Conservation (phyloP, 2,329 filamentous ascomycete genomes). For the Cercospora citrullina region DNA sequence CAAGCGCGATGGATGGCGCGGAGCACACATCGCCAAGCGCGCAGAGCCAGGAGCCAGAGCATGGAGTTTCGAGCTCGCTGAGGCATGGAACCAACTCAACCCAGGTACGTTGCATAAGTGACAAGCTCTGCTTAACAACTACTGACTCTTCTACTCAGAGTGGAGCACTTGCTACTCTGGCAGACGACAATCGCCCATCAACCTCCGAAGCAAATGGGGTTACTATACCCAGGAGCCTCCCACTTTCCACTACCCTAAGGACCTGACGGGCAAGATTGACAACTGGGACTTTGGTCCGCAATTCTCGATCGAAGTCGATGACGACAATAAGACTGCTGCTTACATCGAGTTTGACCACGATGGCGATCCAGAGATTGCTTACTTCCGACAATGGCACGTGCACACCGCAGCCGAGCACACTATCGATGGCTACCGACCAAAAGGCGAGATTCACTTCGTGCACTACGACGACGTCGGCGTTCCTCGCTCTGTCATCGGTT, state of each 20-base stretch:
- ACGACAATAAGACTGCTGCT: slow-evolving; percentile 43
- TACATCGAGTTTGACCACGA: slow-evolving; percentile 49
- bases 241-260: slow-evolving; percentile 37
- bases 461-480: slow-evolving; percentile 47
- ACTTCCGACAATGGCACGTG: slow-evolving; percentile 54
- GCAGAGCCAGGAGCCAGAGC: slow-evolving; percentile 18
- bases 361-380: slow-evolving; percentile 47
- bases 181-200: slow-evolving; percentile 21
- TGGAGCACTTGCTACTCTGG: slow-evolving; percentile 24
- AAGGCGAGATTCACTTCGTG: slow-evolving; percentile 54
- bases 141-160: slow-evolving; percentile 1
- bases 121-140: background rate
- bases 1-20: slow-evolving; percentile 20
- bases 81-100: slow-evolving; percentile 23
- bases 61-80: slow-evolving; percentile 23
- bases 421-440: slow-evolving; percentile 46
- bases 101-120: slow-evolving; percentile 1
- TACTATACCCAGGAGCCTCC: slow-evolving; percentile 2
- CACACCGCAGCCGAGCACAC: slow-evolving; percentile 54
- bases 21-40: slow-evolving; percentile 18
- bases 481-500: slow-evolving; percentile 49
- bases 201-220: slow-evolving; percentile 2
- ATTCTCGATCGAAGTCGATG: slow-evolving; percentile 44
- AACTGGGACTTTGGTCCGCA: slow-evolving; percentile 55
- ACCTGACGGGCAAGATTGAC: slow-evolving; percentile 44